Conservation (phyloP, 371 early-diverging fungal genomes). For the Mortierella sp. region DNA sequence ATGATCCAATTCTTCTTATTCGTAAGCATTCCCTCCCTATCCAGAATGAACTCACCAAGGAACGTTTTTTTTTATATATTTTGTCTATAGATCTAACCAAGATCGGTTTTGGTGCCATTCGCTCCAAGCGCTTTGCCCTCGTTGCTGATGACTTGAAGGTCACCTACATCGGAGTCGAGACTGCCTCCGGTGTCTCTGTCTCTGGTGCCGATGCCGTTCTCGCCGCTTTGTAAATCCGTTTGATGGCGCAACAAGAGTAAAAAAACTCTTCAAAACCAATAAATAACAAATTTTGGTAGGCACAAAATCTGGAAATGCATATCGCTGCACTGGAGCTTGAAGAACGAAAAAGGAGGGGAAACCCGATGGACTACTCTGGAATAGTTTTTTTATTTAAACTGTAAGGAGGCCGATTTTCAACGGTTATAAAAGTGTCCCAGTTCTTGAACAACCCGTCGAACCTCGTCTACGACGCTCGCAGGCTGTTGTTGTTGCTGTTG, state of each 20-base stretch:
- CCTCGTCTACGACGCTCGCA: constrained; percentile 52
- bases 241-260: constrained; percentile 1
- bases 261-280: constrained; percentile 2
- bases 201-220: constrained; percentile 43
- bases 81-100: constrained; percentile 52
- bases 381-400: too few relatives aligned
- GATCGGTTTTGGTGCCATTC: constrained; percentile 32
- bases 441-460: constrained; percentile 46
- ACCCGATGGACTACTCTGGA: too few relatives aligned
- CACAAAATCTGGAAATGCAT: too few relatives aligned
- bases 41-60: too few relatives aligned
- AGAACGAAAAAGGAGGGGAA: too few relatives aligned
- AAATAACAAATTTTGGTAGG: too few relatives aligned
- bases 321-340: too few relatives aligned
- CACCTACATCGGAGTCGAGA: constrained; percentile 78
- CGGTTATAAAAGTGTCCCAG: constrained; percentile 40
- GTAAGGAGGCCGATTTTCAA: too few relatives aligned
- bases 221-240: constrained; percentile 17
- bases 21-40: too few relatives aligned
- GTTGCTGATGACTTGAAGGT: constrained; percentile 75
- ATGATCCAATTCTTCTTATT: too few relatives aligned
- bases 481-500: constrained; percentile 8
- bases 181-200: constrained; percentile 36
- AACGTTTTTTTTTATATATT: too few relatives aligned
- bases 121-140: constrained; percentile 74